Conservation (phyloP, 257 asterid species). For the Solanum corneliomulleri region DNA sequence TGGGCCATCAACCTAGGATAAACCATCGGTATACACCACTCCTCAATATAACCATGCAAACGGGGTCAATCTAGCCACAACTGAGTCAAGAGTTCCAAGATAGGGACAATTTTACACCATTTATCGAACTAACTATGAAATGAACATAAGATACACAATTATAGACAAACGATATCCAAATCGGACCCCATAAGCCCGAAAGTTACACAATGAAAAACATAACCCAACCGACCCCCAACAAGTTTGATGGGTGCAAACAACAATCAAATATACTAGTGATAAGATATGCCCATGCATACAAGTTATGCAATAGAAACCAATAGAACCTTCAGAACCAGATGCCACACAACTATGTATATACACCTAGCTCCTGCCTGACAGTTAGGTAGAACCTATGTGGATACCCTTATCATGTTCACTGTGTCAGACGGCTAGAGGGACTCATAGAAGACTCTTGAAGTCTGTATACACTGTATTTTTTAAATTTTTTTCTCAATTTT, state of each 20-base stretch:
- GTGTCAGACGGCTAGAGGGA: neutral
- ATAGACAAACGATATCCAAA: neutral
- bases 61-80: neutral
- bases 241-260: neutral
- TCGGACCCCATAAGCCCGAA: neutral
- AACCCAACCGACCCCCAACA: too few species aligned
- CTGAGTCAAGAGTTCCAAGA: neutral
- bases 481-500: too few species aligned
- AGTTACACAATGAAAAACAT: neutral
- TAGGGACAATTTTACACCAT: neutral
- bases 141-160: neutral
- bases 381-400: neutral
- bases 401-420: neutral
- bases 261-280: neutral
- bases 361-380: neutral
- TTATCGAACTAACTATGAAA: neutral
- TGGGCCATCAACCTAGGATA: neutral
- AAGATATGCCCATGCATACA: neutral
- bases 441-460: neutral
- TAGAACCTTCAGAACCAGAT: neutral
- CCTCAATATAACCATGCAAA: neutral
- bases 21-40: neutral
- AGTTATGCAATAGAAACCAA: neutral
- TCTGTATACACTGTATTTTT: too few species aligned
- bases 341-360: neutral